These are phyloP conservation scores for Erodium trifolium DNA, from an alignment of 441 rosid genomes.

Conservation along the genomic window DNA sequence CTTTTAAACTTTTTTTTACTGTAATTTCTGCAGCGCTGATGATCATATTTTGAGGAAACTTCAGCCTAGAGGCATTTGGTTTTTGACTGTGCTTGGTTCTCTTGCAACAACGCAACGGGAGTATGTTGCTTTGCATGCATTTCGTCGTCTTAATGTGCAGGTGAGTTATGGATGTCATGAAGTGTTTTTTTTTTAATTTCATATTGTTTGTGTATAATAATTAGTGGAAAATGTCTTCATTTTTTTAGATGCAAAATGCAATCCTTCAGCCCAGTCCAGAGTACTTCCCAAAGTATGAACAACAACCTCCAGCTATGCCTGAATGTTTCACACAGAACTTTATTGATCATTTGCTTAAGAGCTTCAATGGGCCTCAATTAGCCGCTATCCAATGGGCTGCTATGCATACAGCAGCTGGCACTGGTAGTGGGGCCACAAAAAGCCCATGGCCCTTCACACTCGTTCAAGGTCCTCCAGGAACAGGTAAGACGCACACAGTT, in stretches of 20 bases:
- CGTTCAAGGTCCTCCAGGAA: conserved; percentile 99
- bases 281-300: conserved; percentile 87
- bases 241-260: conserved; percentile 86
- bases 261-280: conserved; percentile 89
- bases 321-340: conserved; percentile 92
- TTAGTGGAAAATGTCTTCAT: conserved; percentile 17
- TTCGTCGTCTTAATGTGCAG: conserved; percentile 89
- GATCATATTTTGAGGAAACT: conserved; percentile 84
- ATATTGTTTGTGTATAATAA: conserved; percentile 12
- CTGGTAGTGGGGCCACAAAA: conserved; percentile 70
- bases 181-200: conserved; percentile 9
- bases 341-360: conserved; percentile 63
- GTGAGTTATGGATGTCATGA: conserved; percentile 26
- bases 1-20: conserved; percentile 11
- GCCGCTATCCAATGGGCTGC: conserved; percentile 99
- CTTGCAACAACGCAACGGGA: conserved; percentile 98
- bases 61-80: conserved; percentile 74
- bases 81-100: conserved; percentile 87
- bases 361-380: conserved; percentile 88
- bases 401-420: conserved; percentile 97
- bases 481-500: conserved; percentile 99
- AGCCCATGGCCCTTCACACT: conserved; percentile 99
- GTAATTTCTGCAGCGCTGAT: conserved; percentile 39
- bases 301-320: conserved; percentile 83
- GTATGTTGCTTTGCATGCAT: conserved; percentile 95